A percentile compares a stretch with the other conserved stretches of the same genome.
These are phyloP conservation scores for Globisporangium carolinianum DNA, from an alignment of 352 stramenopile genomes.

Conservation along the genomic window DNA sequence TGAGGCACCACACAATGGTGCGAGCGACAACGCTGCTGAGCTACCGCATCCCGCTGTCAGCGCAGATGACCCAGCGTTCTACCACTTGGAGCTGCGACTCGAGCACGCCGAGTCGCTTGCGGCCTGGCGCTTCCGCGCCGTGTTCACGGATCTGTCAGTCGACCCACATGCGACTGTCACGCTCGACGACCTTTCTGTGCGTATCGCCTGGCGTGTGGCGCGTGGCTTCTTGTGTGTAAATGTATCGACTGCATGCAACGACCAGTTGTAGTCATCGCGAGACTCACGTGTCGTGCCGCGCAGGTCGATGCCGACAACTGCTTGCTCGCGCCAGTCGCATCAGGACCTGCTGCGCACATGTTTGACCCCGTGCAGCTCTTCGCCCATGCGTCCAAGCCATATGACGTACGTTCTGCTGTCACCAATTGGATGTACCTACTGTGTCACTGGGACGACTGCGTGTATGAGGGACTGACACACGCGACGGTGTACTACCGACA, in stretches of 20 bases:
- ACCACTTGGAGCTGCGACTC: constrained; percentile 41
- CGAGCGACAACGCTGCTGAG: background rate
- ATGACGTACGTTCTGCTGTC: constrained; percentile 25
- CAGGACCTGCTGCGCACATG: constrained; percentile 7
- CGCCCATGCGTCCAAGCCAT: constrained; percentile 24
- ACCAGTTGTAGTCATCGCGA: background rate
- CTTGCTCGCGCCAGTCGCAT: constrained; percentile 12
- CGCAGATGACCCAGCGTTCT: constrained; percentile 35
- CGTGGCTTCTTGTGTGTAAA: too few relatives aligned
- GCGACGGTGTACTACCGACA: constrained; percentile 2
- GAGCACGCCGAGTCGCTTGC: constrained; percentile 30
- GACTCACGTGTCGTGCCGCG: background rate
- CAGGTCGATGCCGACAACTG: constrained; percentile 41
- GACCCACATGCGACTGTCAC: constrained; percentile 18
- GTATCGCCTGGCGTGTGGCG: constrained; percentile 10
- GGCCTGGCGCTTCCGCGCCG: constrained; percentile 34
- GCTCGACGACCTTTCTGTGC: constrained; percentile 31
- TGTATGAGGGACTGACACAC: too few relatives aligned
- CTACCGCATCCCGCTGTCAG: constrained; percentile 1
- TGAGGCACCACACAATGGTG: too few relatives aligned
- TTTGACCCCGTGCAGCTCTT: constrained; percentile 46
- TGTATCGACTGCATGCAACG: too few relatives aligned
- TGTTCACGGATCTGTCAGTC: constrained; percentile 38
- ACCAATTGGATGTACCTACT: too few relatives aligned
- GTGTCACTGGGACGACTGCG: too few relatives aligned